These are phyloP conservation scores for Ceratocystis ficicola DNA, from an alignment of 2,329 filamentous ascomycete species.

Conservation along the genomic window DNA sequence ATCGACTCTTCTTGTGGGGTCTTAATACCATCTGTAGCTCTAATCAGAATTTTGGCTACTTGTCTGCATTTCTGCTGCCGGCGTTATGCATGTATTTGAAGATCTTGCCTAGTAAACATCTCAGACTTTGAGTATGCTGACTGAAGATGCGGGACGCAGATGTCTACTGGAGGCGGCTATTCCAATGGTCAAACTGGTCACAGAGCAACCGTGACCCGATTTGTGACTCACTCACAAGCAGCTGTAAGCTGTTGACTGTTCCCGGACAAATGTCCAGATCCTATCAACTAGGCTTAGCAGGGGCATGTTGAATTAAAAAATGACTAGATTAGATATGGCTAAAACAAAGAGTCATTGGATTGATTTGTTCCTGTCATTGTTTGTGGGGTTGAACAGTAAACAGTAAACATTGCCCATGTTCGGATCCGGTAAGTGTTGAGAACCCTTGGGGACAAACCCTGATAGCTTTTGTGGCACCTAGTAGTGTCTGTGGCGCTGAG, in stretches of 20 bases:
- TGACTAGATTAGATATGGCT: background rate
- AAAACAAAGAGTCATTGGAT: background rate
- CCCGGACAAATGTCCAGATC: background rate
- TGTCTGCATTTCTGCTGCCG: too few species aligned
- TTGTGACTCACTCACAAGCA: background rate
- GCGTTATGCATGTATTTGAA: too few species aligned
- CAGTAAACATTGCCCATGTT: too few species aligned
- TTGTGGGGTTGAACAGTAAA: background rate
- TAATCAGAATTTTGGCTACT: too few species aligned
- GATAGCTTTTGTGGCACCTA: background rate
- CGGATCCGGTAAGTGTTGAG: background rate
- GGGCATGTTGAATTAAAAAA: background rate
- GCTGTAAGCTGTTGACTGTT: background rate
- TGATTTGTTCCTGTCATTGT: background rate
- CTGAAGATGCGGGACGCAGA: too few species aligned
- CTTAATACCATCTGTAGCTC: too few species aligned
- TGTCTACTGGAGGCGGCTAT: too few species aligned
- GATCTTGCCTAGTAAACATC: too few species aligned
- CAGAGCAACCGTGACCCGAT: background rate
- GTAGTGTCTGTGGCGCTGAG: background rate
- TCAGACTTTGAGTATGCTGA: too few species aligned
- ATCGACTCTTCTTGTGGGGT: too few species aligned
- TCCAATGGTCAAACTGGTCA: too few species aligned
- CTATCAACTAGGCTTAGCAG: background rate
- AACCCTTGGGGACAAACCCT: background rate